These are phyloP conservation scores for Backusella circina DNA, from an alignment of 192 early-diverging fungal genomes.

Conservation along the genomic window DNA sequence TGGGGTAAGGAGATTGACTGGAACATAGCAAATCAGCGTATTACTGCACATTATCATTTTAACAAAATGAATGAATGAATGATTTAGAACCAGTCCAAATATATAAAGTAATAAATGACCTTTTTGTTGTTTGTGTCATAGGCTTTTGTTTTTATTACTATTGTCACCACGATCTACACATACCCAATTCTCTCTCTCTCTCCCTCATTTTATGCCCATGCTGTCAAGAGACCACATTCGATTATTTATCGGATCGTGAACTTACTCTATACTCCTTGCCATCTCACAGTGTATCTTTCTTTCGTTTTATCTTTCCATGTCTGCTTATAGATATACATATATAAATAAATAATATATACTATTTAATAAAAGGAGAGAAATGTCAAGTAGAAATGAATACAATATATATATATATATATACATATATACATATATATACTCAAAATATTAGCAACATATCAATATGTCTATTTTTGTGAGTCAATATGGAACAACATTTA, in stretches of 20 bases:
- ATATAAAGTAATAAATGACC: not conserved
- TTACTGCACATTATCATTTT: not conserved
- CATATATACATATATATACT: not conserved
- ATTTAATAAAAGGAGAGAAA: not conserved
- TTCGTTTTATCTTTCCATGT: not conserved
- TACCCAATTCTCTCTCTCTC: not conserved
- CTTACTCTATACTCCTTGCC: not conserved
- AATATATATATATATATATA: no score
- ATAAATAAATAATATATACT: no score
- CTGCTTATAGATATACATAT: no score
- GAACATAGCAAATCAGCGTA: not conserved
- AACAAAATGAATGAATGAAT: not conserved
- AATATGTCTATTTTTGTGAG: not conserved
- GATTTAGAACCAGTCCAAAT: not conserved
- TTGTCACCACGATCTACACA: not conserved
- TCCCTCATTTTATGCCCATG: not conserved
- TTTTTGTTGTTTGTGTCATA: not conserved
- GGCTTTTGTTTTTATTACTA: not conserved
- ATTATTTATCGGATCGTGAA: not conserved
- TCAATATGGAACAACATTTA: not conserved
- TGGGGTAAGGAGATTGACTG: not conserved
- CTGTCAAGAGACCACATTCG: slow-evolving; percentile 3
- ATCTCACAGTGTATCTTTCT: not conserved
- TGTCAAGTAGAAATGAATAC: not conserved
- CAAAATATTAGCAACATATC: not conserved